Percentiles rank a stretch among this genome's conserved stretches.
phyloP scores from a whole-genome alignment of 2,329 filamentous ascomycete species.

The Verticillium longisporum region DNA sequence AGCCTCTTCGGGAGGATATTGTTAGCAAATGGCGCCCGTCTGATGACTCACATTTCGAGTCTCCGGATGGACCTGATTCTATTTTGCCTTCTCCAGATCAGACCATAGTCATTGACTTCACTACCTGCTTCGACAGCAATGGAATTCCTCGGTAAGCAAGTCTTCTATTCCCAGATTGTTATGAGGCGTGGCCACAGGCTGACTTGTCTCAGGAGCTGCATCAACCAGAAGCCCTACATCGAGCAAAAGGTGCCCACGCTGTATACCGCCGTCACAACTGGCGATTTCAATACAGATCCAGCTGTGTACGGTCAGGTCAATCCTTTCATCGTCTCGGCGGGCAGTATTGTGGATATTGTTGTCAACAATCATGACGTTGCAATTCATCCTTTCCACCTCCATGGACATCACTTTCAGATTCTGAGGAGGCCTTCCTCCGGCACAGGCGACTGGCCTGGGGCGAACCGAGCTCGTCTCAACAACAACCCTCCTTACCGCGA shows the following conservation, averaged over 20 bases:
- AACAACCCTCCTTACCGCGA: constrained; percentile 26
- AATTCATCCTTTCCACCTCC: constrained; percentile 46
- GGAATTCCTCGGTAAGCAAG: constrained; percentile 47
- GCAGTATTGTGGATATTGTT: constrained; percentile 37
- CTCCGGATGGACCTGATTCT: constrained; percentile 38
- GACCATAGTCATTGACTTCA: constrained; percentile 47
- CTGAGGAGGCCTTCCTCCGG: constrained; percentile 31
- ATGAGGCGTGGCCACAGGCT: no score
- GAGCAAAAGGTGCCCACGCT: constrained; percentile 61
- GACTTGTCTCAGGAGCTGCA: constrained; percentile 29
- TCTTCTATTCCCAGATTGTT: no score
- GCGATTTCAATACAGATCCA: constrained; percentile 32
- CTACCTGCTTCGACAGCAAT: constrained; percentile 54
- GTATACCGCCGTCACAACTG: constrained; percentile 61
- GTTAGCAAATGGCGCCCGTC: constrained; percentile 36
- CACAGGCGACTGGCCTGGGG: constrained; percentile 27
- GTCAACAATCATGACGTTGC: constrained; percentile 42
- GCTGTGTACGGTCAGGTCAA: constrained; percentile 34
- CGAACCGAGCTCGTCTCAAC: constrained; percentile 17
- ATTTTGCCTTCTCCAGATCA: constrained; percentile 46
- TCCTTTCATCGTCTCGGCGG: constrained; percentile 30
- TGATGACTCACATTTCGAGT: constrained; percentile 55
- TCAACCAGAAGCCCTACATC: constrained; percentile 63
- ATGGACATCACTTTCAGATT: constrained; percentile 50
- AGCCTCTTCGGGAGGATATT: not conserved